Evolutionary conservation across 495 filamentous ascomycete genomes (phyloP).

Genomic region (Penicillium dipodomyicola): DNA sequence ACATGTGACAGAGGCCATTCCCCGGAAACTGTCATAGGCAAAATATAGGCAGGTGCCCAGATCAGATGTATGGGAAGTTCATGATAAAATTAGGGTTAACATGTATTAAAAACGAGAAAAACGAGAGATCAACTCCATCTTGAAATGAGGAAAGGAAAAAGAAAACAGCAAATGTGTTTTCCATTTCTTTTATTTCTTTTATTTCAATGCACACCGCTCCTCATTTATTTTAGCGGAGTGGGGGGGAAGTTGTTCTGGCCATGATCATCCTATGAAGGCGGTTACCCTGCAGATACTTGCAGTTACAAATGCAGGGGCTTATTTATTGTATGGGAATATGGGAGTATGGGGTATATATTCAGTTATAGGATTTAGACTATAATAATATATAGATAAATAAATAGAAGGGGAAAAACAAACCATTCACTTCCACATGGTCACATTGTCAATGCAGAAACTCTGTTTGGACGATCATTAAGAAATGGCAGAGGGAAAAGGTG

Average conservation of each 20-base stretch:
- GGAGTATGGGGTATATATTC: not conserved
- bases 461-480: not conserved
- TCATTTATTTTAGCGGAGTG: constrained; percentile 13
- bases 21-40: not conserved
- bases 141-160: constrained; percentile 6
- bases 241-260: constrained; percentile 13
- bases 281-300: constrained; percentile 7
- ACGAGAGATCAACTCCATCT: constrained; percentile 10
- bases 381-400: not conserved
- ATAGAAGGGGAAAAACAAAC: not conserved
- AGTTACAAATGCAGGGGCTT: constrained; percentile 17
- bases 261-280: constrained; percentile 9
- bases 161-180: constrained; percentile 1
- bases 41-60: constrained; percentile 7
- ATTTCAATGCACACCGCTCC: constrained; percentile 14
- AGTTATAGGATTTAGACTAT: not conserved
- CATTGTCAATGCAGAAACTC: not conserved
- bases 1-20: constrained; percentile 35
- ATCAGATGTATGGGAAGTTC: not conserved
- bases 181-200: constrained; percentile 2
- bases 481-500: not conserved
- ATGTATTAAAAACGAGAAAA: not conserved
- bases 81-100: constrained; percentile 24
- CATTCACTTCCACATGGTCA: constrained; percentile 3
- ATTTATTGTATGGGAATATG: too few relatives aligned